Evolutionary conservation across 805 yeast genomes (phyloP), one percentile per base, ranked within the genome.

Genomic region (Suhomyces sp.): DNA sequence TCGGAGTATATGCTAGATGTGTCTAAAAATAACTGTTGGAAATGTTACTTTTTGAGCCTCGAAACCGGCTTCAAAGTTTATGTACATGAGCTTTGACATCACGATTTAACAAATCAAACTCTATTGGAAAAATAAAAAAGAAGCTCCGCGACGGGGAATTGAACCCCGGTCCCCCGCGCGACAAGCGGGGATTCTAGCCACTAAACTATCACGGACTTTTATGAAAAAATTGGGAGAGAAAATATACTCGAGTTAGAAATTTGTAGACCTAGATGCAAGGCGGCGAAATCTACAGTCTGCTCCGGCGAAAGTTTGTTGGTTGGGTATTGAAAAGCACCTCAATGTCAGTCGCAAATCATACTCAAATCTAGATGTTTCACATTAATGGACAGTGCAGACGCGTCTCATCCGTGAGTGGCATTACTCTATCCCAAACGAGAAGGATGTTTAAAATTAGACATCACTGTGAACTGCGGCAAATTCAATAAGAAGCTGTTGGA

Each of bases 161-260:
- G 60, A 57, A 57, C 60, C 60, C 60, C 59, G 60, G 60, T 57
- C 60, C 52, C 51, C 60, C 60, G 49, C 60, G 60, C 60, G 60
- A 57, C 60, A 57, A 57, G 60, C 60, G 60, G 59, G 50, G 52
- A 57, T 57, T 57, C 60, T 47, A 47, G 49, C 49, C 49, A 47
- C 49, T 47, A 47, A 47, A 47, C 49, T 47, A 47, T 47, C 49
- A 39, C 49, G 49, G 49, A 47, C 20, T 44, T 44, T 19, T 10
- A 4, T 43, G 33, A 4, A 17, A 19, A 37, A 15, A 15, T 2
- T 27, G 8, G 3, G 3, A 4, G 1, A n/a, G 17, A 13, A n/a
- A n/a, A 1, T 13, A n/a, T 5, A 5, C 6, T 9, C 12, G 13
- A 27, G 31, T 27, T n/a, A n/a, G 13, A 6, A 27, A 27, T 9